phyloP scores from a whole-genome alignment of 768 basidiomycete genomes.

The Trametopsis cervina region DNA sequence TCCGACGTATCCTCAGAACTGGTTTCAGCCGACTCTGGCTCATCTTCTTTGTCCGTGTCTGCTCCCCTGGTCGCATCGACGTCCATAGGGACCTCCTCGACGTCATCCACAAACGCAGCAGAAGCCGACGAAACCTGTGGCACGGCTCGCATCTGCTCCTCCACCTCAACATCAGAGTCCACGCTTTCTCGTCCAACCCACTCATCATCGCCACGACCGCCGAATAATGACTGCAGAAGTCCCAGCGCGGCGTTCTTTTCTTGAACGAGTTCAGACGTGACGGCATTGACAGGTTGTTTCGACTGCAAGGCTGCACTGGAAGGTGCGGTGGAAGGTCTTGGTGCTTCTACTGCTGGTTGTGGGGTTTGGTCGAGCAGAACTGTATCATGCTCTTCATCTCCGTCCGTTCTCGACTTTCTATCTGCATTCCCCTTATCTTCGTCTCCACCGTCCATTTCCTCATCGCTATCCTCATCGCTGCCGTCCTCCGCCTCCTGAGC shows the following conservation, averaged over 20 bases:
- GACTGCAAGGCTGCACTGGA: slow-evolving; percentile 14
- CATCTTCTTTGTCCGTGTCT: not conserved
- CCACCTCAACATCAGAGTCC: slow-evolving; percentile 48
- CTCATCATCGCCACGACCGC: slow-evolving; percentile 32
- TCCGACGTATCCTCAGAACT: not conserved
- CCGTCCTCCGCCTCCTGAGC: slow-evolving; percentile 9
- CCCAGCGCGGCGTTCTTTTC: slow-evolving; percentile 43
- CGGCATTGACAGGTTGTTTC: slow-evolving; percentile 1
- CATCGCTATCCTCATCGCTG: slow-evolving; percentile 10
- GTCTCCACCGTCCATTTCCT: slow-evolving; percentile 3
- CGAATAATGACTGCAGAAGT: slow-evolving; percentile 50
- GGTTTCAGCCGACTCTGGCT: not conserved
- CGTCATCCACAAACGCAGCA: slow-evolving; percentile 22
- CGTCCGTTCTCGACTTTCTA: not conserved
- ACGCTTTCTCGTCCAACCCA: slow-evolving; percentile 59
- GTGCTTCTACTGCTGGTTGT: not conserved
- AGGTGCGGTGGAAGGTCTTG: slow-evolving; percentile 21
- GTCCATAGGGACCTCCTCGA: slow-evolving; percentile 13
- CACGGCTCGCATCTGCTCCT: slow-evolving; percentile 14
- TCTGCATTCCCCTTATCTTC: slow-evolving; percentile 18
- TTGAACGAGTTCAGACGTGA: slow-evolving; percentile 25
- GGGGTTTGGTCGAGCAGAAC: not conserved
- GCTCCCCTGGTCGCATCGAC: not conserved
- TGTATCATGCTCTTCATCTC: not conserved
- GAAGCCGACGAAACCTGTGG: slow-evolving; percentile 16